phyloP scores from a whole-genome alignment of 2,329 filamentous ascomycete species.

The Fusarium redolens region DNA sequence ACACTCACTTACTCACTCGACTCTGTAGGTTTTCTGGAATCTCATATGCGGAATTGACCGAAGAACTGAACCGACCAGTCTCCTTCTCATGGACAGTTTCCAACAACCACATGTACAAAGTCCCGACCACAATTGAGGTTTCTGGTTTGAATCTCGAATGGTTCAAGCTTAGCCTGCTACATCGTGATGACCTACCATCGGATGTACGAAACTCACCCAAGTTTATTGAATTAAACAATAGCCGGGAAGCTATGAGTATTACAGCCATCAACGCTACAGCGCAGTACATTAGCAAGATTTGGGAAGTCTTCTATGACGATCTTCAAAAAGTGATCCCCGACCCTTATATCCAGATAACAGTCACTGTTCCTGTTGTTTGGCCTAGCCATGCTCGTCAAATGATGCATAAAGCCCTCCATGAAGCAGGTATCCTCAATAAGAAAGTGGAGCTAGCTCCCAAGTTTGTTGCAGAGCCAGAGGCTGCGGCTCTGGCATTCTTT shows the following conservation, averaged over 20 bases:
- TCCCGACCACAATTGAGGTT: not conserved
- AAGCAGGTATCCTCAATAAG: not conserved
- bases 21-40: not conserved
- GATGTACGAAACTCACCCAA: not conserved
- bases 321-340: not conserved
- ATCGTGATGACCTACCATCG: not conserved
- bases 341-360: not conserved
- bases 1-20: not conserved
- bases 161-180: constrained; percentile 1
- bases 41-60: accelerated
- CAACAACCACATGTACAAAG: not conserved
- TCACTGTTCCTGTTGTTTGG: not conserved
- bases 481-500: not conserved
- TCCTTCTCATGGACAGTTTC: not conserved
- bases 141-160: not conserved
- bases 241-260: accelerated
- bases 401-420: not conserved
- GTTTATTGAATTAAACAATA: not conserved
- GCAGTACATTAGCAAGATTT: not conserved
- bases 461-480: not conserved
- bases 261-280: not conserved
- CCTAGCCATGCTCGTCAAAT: not conserved
- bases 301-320: accelerated
- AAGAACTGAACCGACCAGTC: accelerated
- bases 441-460: not conserved